Conservation (phyloP, 805 yeast species). For the Ogataea chonburiensis region DNA sequence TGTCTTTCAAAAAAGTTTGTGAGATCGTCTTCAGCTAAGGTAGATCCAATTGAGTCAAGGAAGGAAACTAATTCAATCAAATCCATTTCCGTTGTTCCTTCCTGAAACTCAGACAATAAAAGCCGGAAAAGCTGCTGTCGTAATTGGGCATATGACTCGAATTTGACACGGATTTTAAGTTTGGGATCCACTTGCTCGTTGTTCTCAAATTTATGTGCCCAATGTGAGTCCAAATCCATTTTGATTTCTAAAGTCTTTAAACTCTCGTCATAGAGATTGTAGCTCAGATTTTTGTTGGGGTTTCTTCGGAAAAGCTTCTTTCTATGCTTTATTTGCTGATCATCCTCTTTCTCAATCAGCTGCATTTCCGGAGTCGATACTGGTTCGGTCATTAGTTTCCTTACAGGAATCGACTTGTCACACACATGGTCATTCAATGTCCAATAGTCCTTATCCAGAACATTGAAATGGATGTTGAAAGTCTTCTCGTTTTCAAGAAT, state of each 20-base stretch:
- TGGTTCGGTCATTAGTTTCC: conserved; percentile 28
- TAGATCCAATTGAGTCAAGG: conserved; percentile 63
- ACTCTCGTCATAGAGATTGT: conserved; percentile 39
- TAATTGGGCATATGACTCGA: conserved; percentile 61
- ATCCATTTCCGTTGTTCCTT: conserved; percentile 45
- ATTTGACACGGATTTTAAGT: conserved; percentile 59
- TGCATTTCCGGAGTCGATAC: conserved; percentile 13
- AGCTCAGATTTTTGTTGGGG: conserved; percentile 34
- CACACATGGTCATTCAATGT: conserved; percentile 86
- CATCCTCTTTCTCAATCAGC: conserved; percentile 16
- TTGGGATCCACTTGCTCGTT: conserved; percentile 47
- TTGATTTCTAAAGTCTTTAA: conserved; percentile 42
- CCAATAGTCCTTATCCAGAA: conserved; percentile 81
- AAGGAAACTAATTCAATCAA: conserved; percentile 62
- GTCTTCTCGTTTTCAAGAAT: conserved; percentile 62
- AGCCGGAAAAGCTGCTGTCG: conserved; percentile 70
- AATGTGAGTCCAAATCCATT: conserved; percentile 28
- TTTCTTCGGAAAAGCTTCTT: conserved; percentile 26
- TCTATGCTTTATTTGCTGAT: conserved; percentile 13
- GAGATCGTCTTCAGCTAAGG: conserved; percentile 53
- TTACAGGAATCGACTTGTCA: conserved; percentile 53
- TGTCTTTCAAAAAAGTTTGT: conserved; percentile 48
- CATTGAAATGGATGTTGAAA: conserved; percentile 66
- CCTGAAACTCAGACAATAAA: conserved; percentile 48
- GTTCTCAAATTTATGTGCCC: conserved; percentile 34